Evolutionary conservation across 2,329 filamentous ascomycete species (phyloP).

Genomic region (Mariannaea elegans): DNA sequence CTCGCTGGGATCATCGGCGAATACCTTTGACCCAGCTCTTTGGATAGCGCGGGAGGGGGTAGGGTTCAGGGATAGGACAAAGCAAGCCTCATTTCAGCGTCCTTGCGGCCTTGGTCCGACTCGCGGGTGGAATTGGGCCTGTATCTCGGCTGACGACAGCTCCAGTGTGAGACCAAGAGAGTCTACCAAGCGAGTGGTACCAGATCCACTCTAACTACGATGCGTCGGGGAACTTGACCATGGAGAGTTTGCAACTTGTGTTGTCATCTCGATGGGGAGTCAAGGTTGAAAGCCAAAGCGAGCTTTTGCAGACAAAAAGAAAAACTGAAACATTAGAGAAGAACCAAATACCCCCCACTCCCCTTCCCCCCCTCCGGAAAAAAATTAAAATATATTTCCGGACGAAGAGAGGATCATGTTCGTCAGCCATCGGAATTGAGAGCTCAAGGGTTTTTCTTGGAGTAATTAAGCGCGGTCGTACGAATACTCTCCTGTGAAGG

Average conservation of each 20-base stretch:
- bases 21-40: constrained; percentile 34
- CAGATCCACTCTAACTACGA: not conserved
- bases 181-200: not conserved
- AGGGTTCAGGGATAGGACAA: constrained; percentile 36
- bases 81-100: constrained; percentile 34
- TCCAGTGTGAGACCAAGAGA: too few relatives aligned
- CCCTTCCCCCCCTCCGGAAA: too few relatives aligned
- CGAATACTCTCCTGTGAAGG: too few relatives aligned
- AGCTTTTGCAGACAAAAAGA: not conserved
- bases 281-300: not conserved
- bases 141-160: not conserved
- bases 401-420: too few relatives aligned
- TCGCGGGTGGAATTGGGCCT: constrained; percentile 21
- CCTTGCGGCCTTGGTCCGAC: constrained; percentile 13
- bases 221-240: not conserved
- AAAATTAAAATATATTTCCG: too few relatives aligned
- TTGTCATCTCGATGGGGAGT: not conserved
- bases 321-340: not conserved
- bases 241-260: not conserved
- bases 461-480: too few relatives aligned
- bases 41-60: constrained; percentile 35
- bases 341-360: not conserved
- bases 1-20: constrained; percentile 23
- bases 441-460: too few relatives aligned
- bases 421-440: too few relatives aligned